These are phyloP conservation scores for Vaccinium vitisidaea DNA, from an alignment of 148 eudicot genomes.

Conservation along the genomic window DNA sequence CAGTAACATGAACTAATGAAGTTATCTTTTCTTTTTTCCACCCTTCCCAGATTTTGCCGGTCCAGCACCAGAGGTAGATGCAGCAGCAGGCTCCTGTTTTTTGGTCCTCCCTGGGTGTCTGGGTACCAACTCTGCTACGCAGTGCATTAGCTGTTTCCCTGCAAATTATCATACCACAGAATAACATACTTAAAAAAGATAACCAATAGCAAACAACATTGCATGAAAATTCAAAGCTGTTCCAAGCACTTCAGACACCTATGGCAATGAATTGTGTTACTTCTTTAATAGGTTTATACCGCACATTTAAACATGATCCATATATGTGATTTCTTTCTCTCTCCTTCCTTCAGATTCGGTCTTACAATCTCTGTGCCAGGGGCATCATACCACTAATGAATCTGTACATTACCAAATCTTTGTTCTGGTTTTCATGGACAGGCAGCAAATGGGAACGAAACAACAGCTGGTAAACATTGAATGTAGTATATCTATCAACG, in stretches of 20 bases:
- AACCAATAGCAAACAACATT: background rate
- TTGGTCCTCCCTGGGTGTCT: constrained; percentile 68
- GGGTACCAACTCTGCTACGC: constrained; percentile 71
- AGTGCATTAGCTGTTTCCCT: constrained; percentile 56
- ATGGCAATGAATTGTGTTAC: background rate
- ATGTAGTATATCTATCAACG: background rate
- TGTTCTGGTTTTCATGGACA: background rate
- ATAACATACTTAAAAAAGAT: background rate
- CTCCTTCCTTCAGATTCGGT: too few species aligned
- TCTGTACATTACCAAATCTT: background rate
- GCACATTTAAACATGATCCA: too few species aligned
- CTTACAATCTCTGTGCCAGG: too few species aligned
- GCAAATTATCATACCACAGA: constrained; percentile 7
- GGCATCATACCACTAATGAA: too few species aligned
- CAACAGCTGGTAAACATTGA: background rate
- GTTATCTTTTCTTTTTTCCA: constrained; percentile 32
- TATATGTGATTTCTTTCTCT: too few species aligned
- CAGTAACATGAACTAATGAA: background rate
- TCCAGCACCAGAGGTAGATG: constrained; percentile 23
- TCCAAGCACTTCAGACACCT: background rate
- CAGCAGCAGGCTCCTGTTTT: constrained; percentile 59
- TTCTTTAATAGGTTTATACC: too few species aligned
- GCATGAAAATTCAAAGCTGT: background rate
- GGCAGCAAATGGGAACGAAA: background rate
- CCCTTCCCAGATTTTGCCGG: constrained; percentile 34